Percentiles rank a stretch among this genome's conserved stretches.
These are phyloP conservation scores for Ambrosiella beaveri DNA, from an alignment of 2,329 filamentous ascomycete genomes.

Conservation along the genomic window DNA sequence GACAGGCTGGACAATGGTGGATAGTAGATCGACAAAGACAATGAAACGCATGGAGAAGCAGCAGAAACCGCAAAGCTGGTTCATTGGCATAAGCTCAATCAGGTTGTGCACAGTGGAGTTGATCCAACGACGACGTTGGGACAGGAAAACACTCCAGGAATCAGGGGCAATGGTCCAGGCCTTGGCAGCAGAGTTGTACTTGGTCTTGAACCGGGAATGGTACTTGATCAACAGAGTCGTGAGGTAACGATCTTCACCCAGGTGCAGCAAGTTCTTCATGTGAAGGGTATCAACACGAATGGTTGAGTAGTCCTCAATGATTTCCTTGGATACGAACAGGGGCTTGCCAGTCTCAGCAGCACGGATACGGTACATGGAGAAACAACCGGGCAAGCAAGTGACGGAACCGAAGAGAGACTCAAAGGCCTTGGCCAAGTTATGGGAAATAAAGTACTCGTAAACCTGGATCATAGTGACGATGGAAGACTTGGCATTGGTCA, in stretches of 20 bases:
- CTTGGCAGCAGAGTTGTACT: conserved; percentile 82
- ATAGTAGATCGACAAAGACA: conserved; percentile 84
- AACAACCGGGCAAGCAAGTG: conserved; percentile 95
- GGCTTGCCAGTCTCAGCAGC: conserved; percentile 90
- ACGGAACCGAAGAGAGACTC: conserved; percentile 94
- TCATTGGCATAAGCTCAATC: conserved; percentile 81
- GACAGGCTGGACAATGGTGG: conserved; percentile 81
- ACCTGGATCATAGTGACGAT: conserved; percentile 99
- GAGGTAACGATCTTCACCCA: conserved; percentile 94
- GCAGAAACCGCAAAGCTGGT: conserved; percentile 96
- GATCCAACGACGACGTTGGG: conserved; percentile 97
- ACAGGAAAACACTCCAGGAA: conserved; percentile 85
- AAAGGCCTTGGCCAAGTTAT: conserved; percentile 92
- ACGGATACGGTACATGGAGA: conserved; percentile 96
- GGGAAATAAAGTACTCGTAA: conserved; percentile 98
- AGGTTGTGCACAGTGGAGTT: conserved; percentile 98
- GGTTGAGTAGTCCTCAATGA: conserved; percentile 73
- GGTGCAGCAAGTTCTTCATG: conserved; percentile 94
- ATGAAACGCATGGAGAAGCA: conserved; percentile 99
- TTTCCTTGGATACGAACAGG: conserved; percentile 83
- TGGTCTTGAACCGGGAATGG: conserved; percentile 92
- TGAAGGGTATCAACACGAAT: conserved; percentile 95
- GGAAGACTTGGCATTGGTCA: conserved; percentile 84
- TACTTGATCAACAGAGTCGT: conserved; percentile 87
- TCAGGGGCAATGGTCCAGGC: conserved; percentile 97